Evolutionary conservation across 441 rosid genomes (phyloP).

Genomic region (Syzygium malaccense): DNA sequence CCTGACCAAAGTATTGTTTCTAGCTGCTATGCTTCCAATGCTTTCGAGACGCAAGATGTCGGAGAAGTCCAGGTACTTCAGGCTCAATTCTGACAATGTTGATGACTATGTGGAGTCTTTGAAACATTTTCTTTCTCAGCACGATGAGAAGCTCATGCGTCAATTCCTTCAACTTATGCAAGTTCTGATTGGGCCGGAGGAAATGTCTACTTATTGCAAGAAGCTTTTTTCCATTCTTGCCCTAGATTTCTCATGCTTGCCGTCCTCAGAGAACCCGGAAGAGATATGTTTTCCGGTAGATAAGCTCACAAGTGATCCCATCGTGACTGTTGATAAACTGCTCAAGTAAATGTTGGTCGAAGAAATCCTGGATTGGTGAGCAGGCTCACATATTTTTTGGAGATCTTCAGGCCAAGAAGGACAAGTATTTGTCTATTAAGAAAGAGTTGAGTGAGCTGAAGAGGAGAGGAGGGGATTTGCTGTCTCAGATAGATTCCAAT

Average conservation of each 20-base stretch:
- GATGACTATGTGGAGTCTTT: neutral
- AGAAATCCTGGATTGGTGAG: neutral
- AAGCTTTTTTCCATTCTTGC: neutral
- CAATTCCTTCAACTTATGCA: neutral
- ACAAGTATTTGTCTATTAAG: neutral
- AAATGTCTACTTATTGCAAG: neutral
- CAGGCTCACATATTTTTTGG: neutral
- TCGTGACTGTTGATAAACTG: neutral
- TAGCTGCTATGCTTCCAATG: neutral
- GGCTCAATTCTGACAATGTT: neutral
- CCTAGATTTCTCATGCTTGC: neutral
- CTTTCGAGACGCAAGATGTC: neutral
- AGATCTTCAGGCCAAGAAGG: neutral
- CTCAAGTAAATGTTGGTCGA: neutral
- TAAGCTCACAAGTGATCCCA: neutral
- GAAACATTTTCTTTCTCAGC: neutral
- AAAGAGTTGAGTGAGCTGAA: neutral
- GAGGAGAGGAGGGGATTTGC: neutral
- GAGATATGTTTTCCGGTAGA: neutral
- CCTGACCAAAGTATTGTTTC: neutral
- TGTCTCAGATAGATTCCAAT: neutral
- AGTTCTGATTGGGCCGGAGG: neutral
- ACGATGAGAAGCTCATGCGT: neutral
- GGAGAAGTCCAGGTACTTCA: neutral
- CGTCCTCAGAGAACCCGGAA: neutral